Evolutionary conservation across 2,329 filamentous ascomycete species (phyloP).

Genomic region (Scytalidium sp.): DNA sequence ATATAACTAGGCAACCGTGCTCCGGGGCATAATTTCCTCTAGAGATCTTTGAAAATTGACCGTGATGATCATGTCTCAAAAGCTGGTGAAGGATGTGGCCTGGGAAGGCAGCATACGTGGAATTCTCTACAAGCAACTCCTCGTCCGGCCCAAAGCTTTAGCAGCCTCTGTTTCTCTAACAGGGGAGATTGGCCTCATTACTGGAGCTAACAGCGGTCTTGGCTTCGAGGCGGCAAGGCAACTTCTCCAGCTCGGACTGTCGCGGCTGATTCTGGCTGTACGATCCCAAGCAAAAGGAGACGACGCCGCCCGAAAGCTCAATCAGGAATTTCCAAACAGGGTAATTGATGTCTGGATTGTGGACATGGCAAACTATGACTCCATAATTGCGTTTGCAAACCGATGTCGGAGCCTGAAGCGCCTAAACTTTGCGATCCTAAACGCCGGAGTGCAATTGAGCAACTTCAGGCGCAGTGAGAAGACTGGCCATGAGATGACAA

Average conservation of each 20-base stretch:
- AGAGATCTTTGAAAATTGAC: too few relatives aligned
- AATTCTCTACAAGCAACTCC: conserved; percentile 3
- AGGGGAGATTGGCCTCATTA: conserved; percentile 30
- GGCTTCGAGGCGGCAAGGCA: conserved; percentile 34
- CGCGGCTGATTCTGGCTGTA: conserved; percentile 34
- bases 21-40: too few relatives aligned
- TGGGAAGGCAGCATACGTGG: too few relatives aligned
- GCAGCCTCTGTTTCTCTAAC: conserved; percentile 10
- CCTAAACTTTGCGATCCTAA: conserved; percentile 4
- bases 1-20: too few relatives aligned
- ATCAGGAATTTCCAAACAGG: conserved; percentile 8
- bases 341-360: conserved; percentile 6
- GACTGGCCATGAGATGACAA: conserved; percentile 32
- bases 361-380: conserved; percentile 6
- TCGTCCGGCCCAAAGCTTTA: conserved; percentile 2
- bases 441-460: conserved; percentile 3
- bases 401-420: conserved; percentile 2
- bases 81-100: too few relatives aligned
- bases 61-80: too few relatives aligned
- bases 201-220: conserved; percentile 36
- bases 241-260: conserved; percentile 25
- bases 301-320: conserved; percentile 32
- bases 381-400: conserved; percentile 1
- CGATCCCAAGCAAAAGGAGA: conserved; percentile 37
- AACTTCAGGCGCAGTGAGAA: background rate